A percentile compares a stretch with the other conserved stretches of the same genome.
These are phyloP conservation scores for Hanseniaspora clermontiae DNA, from an alignment of 805 yeast genomes.

Conservation along the genomic window DNA sequence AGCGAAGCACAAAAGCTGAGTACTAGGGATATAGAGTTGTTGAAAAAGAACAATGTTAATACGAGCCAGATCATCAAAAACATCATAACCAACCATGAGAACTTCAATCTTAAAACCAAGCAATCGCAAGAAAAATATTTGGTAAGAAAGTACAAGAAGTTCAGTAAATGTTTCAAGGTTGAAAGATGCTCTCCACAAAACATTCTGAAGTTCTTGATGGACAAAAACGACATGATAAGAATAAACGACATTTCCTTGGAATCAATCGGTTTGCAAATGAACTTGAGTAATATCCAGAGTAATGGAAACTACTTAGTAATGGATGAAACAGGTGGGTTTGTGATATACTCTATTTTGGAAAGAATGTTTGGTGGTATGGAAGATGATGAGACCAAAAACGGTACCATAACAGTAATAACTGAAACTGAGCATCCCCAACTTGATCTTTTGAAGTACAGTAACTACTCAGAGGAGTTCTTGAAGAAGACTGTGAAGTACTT, in stretches of 20 bases:
- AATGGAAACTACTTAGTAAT: conserved; percentile 80
- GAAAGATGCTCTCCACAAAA: conserved; percentile 61
- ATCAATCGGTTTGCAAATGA: conserved; percentile 62
- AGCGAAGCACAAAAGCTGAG: conserved; percentile 59
- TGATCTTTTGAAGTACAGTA: conserved; percentile 54
- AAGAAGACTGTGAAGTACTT: conserved; percentile 51
- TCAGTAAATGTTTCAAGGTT: conserved; percentile 71
- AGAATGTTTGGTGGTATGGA: conserved; percentile 51
- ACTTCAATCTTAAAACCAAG: conserved; percentile 77
- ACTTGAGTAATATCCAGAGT: conserved; percentile 69
- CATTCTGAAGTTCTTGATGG: conserved; percentile 59
- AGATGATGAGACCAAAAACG: conserved; percentile 25
- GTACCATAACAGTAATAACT: conserved; percentile 62
- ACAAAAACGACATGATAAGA: conserved; percentile 56
- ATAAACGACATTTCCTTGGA: conserved; percentile 78
- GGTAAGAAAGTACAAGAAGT: conserved; percentile 84
- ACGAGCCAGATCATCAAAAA: conserved; percentile 71
- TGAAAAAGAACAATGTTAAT: conserved; percentile 58
- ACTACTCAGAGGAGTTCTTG: conserved; percentile 43
- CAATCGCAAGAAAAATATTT: conserved; percentile 87
- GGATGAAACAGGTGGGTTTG: conserved; percentile 92
- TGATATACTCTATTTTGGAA: conserved; percentile 75
- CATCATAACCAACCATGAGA: conserved; percentile 71
- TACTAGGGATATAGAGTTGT: conserved; percentile 67
- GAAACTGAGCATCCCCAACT: conserved; percentile 89